Conservation (phyloP, 2,329 filamentous ascomycete genomes). For the Nothophoma quercina region DNA sequence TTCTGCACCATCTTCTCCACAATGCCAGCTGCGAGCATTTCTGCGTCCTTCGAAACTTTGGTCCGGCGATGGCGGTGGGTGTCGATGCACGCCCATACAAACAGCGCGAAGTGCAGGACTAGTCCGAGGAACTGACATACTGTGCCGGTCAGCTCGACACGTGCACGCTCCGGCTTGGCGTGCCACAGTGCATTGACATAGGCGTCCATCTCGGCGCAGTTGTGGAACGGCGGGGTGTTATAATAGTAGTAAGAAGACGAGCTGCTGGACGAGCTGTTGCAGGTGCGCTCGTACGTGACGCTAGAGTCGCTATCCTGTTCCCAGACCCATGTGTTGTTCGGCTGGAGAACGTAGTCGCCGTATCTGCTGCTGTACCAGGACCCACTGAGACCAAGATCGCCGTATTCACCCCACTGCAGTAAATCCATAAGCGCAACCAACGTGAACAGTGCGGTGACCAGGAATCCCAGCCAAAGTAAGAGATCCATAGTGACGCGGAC, state of each 20-base stretch:
- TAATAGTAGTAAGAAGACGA: constrained; percentile 2
- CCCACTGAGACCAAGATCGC: constrained; percentile 17
- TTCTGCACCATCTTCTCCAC: constrained; percentile 45
- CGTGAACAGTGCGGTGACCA: constrained; percentile 38
- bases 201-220: constrained; percentile 41
- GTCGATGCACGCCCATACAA: constrained; percentile 51
- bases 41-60: constrained; percentile 39
- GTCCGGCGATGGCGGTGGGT: constrained; percentile 34
- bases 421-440: constrained; percentile 24
- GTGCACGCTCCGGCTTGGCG: constrained; percentile 28
- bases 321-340: constrained; percentile 46
- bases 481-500: constrained; percentile 46
- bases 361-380: constrained; percentile 6
- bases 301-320: constrained; percentile 14
- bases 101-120: constrained; percentile 44
- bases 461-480: constrained; percentile 45
- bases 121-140: constrained; percentile 44
- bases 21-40: constrained; percentile 43
- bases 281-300: constrained; percentile 23
- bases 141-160: constrained; percentile 30
- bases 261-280: constrained; percentile 10
- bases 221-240: constrained; percentile 17
- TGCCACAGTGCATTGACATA: constrained; percentile 42
- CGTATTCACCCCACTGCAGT: constrained; percentile 30
- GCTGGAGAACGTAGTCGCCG: constrained; percentile 33